Conservation (phyloP, 352 stramenopile genomes). For the Phytopythium cucurbitacearum region DNA sequence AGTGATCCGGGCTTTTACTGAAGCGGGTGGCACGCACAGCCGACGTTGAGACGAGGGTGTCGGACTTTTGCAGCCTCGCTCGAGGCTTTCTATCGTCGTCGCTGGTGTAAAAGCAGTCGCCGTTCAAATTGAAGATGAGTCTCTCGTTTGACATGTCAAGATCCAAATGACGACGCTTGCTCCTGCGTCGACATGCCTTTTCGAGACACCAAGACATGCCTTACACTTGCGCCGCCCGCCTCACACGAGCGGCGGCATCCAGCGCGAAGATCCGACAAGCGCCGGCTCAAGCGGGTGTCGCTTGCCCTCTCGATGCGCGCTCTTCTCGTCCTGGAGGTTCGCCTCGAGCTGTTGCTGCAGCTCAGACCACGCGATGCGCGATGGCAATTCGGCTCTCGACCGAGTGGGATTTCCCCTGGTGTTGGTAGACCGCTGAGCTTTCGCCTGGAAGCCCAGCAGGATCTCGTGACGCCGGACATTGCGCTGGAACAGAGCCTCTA, state of each 20-base stretch:
- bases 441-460: constrained; percentile 39
- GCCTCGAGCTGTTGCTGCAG: constrained; percentile 32
- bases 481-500: constrained; percentile 56
- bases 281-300: constrained; percentile 13
- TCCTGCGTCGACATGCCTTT: too few relatives aligned
- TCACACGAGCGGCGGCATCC: constrained; percentile 20
- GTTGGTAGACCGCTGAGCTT: constrained; percentile 5
- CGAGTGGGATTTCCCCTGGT: constrained; percentile 6
- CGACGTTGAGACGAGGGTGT: too few relatives aligned
- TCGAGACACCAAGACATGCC: too few relatives aligned
- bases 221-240: too few relatives aligned
- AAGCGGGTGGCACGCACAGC: too few relatives aligned
- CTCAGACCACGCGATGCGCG: constrained; percentile 27
- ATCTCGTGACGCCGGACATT: constrained; percentile 64
- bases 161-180: too few relatives aligned
- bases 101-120: too few relatives aligned
- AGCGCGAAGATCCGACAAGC: constrained; percentile 44
- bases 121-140: too few relatives aligned
- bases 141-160: too few relatives aligned
- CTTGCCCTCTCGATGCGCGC: not conserved
- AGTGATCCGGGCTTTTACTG: too few relatives aligned
- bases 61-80: too few relatives aligned
- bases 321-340: constrained; percentile 8
- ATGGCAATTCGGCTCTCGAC: constrained; percentile 1
- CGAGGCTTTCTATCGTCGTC: too few relatives aligned